Base-by-base conservation (phyloP, 2,329 filamentous ascomycete species). In the Dactylonectria macrodidyma region DNA sequence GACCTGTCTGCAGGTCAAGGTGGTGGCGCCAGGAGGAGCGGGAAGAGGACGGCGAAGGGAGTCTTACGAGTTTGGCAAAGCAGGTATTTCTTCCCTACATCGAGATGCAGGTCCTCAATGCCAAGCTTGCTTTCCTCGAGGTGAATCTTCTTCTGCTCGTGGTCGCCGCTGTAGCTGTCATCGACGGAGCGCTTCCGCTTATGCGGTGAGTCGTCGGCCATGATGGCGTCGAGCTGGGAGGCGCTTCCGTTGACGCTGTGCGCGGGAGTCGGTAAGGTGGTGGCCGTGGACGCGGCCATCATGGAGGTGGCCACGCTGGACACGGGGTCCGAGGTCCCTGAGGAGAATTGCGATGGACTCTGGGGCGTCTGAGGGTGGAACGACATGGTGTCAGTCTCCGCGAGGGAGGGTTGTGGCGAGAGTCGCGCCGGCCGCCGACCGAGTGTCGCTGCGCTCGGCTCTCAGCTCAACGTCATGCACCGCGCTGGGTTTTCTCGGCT, bases 341-440 rank as follows among this genome's bases (percentile, higher is more conserved):
- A 86, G 72, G 87, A 90, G 77, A 86, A 84, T 78, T 90, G 87
- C 78, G 88, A 90, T 78, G 89, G 89, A 79, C 89, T 91, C 84
- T 91, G 89, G 78, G 90, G 90, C 75, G 89, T 91, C 77, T 89
- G 89, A 75, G 89, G 89, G 80, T 91, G 89, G 85, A 88, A 90
- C 82, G 88, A 89, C 89, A 91, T 91, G 80, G 81, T 87, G 83
- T 81, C 79, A 76, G 74, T 78, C 80, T 76, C 79, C 79, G 74
- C 75, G 69, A 73, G 68, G 71, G 76, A 70, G 75, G 70, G 69
- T 71, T 71, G 69, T 72, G 73, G 72, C 71, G 74, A 78, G 72
- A 76, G 75, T 77, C 74, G 78, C 78, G 77, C 73, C 74, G 77
- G 76, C 71, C 78, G 73, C 72, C 76, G 77, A 76, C 77, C 71